phyloP scores from a whole-genome alignment of 2,329 filamentous ascomycete species.

The Diaporthe sp. region DNA sequence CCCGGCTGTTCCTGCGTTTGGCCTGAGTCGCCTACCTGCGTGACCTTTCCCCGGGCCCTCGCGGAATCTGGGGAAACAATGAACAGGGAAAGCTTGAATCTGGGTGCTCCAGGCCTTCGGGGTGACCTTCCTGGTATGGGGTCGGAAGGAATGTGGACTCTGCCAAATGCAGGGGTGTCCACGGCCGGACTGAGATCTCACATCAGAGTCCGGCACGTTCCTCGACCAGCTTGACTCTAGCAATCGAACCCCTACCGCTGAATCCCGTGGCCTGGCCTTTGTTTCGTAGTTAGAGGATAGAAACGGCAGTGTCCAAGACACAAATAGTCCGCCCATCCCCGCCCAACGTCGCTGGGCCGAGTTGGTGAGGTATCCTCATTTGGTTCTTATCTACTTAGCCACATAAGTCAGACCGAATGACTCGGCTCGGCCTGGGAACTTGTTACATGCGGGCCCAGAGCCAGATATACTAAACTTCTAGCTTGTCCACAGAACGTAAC shows the following conservation, averaged over 20 bases:
- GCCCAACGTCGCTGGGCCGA: neutral
- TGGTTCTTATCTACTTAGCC: neutral
- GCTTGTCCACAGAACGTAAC: neutral
- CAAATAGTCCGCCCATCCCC: neutral
- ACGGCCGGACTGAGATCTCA: conserved; percentile 19
- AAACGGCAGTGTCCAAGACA: conserved; percentile 12
- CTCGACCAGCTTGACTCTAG: neutral
- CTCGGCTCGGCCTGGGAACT: conserved; percentile 18
- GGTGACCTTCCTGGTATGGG: neutral
- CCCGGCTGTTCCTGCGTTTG: conserved; percentile 5
- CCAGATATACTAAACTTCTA: conserved; percentile 9
- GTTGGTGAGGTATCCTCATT: neutral
- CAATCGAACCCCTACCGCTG: neutral
- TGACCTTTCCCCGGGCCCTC: neutral
- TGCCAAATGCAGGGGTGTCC: conserved; percentile 22
- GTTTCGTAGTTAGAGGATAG: conserved; percentile 2
- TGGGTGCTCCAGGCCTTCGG: neutral
- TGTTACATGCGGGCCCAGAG: conserved; percentile 3
- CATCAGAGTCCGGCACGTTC: conserved; percentile 8
- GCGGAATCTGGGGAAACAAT: conserved; percentile 3
- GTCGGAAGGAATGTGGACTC: conserved; percentile 16
- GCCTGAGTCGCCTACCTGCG: conserved; percentile 9
- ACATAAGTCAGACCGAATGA: conserved; percentile 24
- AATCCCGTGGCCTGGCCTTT: conserved; percentile 9
- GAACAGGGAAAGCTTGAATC: neutral